A percentile compares a stretch with the other conserved stretches of the same genome.
phyloP scores from a whole-genome alignment of 1,139 yeast species.

The Saccharomyces hybrid region DNA sequence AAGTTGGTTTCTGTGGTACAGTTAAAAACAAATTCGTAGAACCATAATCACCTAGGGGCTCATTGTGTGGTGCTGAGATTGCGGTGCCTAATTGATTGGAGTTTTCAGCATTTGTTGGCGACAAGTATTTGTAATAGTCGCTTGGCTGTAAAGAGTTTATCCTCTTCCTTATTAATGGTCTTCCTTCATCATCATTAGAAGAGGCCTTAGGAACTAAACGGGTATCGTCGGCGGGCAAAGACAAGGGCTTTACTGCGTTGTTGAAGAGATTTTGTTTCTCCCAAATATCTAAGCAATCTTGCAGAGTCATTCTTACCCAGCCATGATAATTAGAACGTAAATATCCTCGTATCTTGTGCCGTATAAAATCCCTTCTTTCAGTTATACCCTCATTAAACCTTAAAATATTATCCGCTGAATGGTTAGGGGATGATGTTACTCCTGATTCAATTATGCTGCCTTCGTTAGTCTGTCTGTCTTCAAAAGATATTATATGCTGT shows the following conservation, averaged over 20 bases:
- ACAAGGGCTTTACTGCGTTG: not conserved
- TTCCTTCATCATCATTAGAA: conserved; percentile 3
- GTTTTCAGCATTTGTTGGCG: not conserved
- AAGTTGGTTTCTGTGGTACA: conserved; percentile 6
- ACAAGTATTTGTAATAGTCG: not conserved
- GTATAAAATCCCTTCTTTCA: conserved; percentile 15
- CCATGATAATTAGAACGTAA: conserved; percentile 22
- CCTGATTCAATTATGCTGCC: not conserved
- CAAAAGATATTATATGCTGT: not conserved
- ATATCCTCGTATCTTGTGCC: conserved; percentile 21
- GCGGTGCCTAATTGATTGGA: not conserved
- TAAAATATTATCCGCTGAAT: conserved; percentile 10
- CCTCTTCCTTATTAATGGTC: conserved; percentile 7
- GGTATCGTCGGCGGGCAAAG: not conserved
- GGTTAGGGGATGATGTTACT: not conserved
- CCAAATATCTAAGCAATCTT: conserved; percentile 28
- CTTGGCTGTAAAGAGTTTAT: conserved; percentile 7
- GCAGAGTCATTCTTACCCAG: conserved; percentile 23
- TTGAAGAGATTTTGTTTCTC: conserved; percentile 17
- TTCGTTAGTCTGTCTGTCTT: not conserved
- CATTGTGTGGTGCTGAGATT: not conserved
- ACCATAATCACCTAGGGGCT: not conserved
- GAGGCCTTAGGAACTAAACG: not conserved
- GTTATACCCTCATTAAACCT: conserved; percentile 15
- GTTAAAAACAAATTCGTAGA: not conserved